phyloP scores from a whole-genome alignment of 306 rosid species.

The Castanea sativa region DNA sequence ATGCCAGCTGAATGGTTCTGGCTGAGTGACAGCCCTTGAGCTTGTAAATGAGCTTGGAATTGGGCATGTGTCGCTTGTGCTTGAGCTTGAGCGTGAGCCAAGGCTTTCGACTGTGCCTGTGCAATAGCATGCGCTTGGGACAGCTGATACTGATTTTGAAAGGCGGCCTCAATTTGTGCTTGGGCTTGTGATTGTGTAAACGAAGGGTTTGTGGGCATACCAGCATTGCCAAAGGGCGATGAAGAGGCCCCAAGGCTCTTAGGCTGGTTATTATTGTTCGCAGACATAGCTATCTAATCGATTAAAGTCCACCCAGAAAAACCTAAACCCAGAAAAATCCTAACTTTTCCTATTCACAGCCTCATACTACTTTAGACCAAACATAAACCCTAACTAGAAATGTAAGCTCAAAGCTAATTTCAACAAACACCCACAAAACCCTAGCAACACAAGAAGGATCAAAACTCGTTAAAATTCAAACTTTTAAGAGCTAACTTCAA shows the following conservation, averaged over 20 bases:
- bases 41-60: constrained; percentile 91
- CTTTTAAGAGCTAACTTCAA: not conserved
- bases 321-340: constrained; percentile 29
- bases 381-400: not conserved
- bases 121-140: constrained; percentile 94
- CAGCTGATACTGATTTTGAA: constrained; percentile 74
- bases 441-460: not conserved
- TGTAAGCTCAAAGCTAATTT: not conserved
- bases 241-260: constrained; percentile 82
- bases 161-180: constrained; percentile 66
- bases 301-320: constrained; percentile 28
- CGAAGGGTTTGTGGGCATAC: constrained; percentile 57
- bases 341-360: constrained; percentile 25
- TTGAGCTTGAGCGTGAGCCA: constrained; percentile 72
- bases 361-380: not conserved
- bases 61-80: constrained; percentile 79
- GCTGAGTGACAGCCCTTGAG: constrained; percentile 71
- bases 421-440: constrained; percentile 16
- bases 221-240: constrained; percentile 74
- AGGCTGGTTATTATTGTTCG: constrained; percentile 77
- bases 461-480: constrained; percentile 1
- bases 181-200: constrained; percentile 73
- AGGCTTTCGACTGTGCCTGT: constrained; percentile 85
- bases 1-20: constrained; percentile 63
- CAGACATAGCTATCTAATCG: constrained; percentile 71